Evolutionary conservation across 2,329 filamentous ascomycete genomes (phyloP), one percentile per base, ranked within the genome.

Genomic region (Amphichorda felina): DNA sequence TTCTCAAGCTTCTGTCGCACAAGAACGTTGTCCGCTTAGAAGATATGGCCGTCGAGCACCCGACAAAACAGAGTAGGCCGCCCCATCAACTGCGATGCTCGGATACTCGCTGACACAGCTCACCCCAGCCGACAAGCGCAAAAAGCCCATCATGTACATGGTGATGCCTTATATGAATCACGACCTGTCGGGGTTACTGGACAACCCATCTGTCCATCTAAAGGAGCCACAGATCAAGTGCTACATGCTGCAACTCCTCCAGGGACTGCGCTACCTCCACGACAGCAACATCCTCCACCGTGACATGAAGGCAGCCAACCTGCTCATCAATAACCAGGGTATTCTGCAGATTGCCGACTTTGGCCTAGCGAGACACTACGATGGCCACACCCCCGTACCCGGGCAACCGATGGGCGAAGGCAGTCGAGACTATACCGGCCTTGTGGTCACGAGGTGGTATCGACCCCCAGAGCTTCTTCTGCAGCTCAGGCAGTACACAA

Each of bases 141-240:
- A 84, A 57, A 76, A 80, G 40, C 79, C 81, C 4, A 88, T 88
- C 47, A 87, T 98, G 68, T 96, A 96, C 61, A 98, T 98, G 91
- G 89, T 94, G 35, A 95, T 81, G 30, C 91, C 89, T 6, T 98
- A 98, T 58, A 95, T 96, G 87, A 88, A 96, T 49, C 91, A 98
- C 60, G 91, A 98, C 60, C 72, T 98, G n/a, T 94, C 89, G 8
- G 91, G 91, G 30, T 75, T 98, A 21, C 77, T 98, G 49, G 91
- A 96, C 56, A 98, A 98, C 49, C 89, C 89, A 8, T 78, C 80
- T 6, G 88, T 98, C 27, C 73, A 75, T 28, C 89, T 98, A 50
- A 83, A 82, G 33, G 80, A 88, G 50, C 72, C 85, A 4, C 88
- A 96, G 55, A 94, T 96, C 59, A 98, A 98, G 59, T 98, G 91